Base-by-base conservation (phyloP, 148 eudicot species). In the Chenopodium album region DNA sequence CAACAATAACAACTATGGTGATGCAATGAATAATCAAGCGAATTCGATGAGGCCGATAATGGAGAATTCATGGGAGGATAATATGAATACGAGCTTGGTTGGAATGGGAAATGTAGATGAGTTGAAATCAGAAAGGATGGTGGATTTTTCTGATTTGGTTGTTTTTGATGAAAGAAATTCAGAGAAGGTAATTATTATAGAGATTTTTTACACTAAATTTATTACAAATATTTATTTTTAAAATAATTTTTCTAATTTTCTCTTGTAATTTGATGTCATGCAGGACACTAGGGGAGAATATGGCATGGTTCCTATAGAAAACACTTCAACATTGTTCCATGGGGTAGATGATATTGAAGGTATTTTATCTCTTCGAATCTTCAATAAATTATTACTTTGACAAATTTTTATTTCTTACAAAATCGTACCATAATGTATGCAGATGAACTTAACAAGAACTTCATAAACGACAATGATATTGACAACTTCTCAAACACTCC, bases 91-190 rank as follows among this genome's bases (percentile, higher is more conserved):
- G 4, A 86, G 85, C 56, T 78, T 87, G 37, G 81, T 86, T 54
- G 85, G 84, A 29, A 82, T 90, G 79, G 89, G 83, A 31, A 88
- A 54, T 19, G 69, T 52, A 14, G 88, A 86, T 70, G 86, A 80
- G 6, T 82, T 87, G 46, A 83, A 79, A 68, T 67, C 80, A 11
- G 90, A 86, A 16, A 92, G 85, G 87, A 84, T 82, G 88, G 90
- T 86, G 32, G 92, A 93, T 62, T 90, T 88, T 81, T 88, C 93
- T 74, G 86, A 93, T 84, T 88, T 95, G 91, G 90, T 93, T 62
- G 94, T 93, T 66, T 87, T 89, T 86, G 85, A 92, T 6, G 80
- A 84, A 83, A 82, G 85, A 80, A 89, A 86, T 48, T 75, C 87
- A 48, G 86, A 90, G 10, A 82, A 88, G 94, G 98, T 94, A 89